Evolutionary conservation across 805 yeast species (phyloP), one percentile per base, ranked within the genome.

Genomic region (Candida sonorensis): DNA sequence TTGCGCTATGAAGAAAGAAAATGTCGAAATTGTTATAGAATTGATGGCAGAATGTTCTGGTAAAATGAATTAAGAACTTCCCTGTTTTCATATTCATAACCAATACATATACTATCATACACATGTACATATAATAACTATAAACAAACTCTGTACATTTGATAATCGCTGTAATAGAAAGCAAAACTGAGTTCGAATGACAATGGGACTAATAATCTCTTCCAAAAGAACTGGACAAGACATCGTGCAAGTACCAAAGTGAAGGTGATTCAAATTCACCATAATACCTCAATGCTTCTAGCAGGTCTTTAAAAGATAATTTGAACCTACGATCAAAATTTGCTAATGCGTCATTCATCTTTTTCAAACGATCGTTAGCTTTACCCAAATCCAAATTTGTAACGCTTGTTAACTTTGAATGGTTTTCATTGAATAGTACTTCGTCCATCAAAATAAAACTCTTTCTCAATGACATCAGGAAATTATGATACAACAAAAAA

Each of bases 1-100:
- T 26, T 83, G 95, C 59, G 96, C 97, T 0, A 59, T 69, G 44
- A 69, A 69, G 24, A 72, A 68, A 15, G 85, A 82, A 46, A 87
- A 86, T 45, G 67, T 86, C 10, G 88, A 85, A 33, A 64, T 62
- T 17, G 72, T 88, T 37, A 69, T 87, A 15, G 55, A 65, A 18
- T 64, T 77, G 58, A 86, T 88, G 95, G 81, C 80, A 5, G 75
- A 71, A 42, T 60, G 72, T 23, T 69, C 75, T 2, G 59, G 57
- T 4, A 57, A 51, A 34, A 21, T 40, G 17, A 38, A 40, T 6
- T 17, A 14, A 14, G n/a, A n/a, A n/a, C n/a, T n/a, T n/a, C n/a
- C n/a, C n/a, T n/a, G n/a, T n/a, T n/a, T n/a, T n/a, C n/a, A n/a
- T n/a, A n/a, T n/a, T n/a, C n/a, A n/a, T n/a, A n/a, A n/a, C n/a